Base-by-base conservation (phyloP, 345 rosid genomes). In the Rubroshorea leprosula region DNA sequence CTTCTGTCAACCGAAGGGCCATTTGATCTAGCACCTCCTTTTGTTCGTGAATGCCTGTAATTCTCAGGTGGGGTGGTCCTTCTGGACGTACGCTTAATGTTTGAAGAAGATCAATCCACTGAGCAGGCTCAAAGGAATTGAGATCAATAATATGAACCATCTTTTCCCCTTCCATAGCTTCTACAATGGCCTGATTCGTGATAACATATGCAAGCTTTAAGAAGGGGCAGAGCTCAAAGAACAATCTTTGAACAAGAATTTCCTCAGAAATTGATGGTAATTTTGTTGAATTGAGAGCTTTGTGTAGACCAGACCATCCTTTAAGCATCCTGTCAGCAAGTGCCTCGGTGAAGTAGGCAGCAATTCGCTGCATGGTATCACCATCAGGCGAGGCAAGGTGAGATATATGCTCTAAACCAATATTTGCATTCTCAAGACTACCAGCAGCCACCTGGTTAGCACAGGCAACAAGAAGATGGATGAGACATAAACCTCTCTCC, bases 91-190 rank as follows among this genome's bases (percentile, higher is more conserved):
- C 75, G 55, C 81, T 70, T 52, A 85, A 63, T 16, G 76, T 73
- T 63, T 75, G 86, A 38, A 85, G 73, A 57, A 82, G 82, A 68
- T 85, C 76, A 43, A 85, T 74, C 89, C 92, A 85, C 60, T 82
- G 89, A 0, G 86, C 89, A 61, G 92, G 92, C 73, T 82, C 89
- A 29, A 51, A 76, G 12, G 83, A 67, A 63, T 78, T 58, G 14
- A 85, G 73, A 69, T 85, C 92, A 27, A 85, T 80, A n/a, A 85
- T 82, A 59, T 85, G 92, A 45, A 85, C 76, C 83, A 82, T 70
- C 76, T 71, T 85, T 67, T 85, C 92, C 57, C 81, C 84, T 62
- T 80, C 84, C 86, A 85, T 82, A 1, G 89, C 81, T 50, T 85
- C 92, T 19, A 80, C 49, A 59, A 85, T 82, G 24, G 92, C 86